Evolutionary conservation across 495 filamentous ascomycete genomes (phyloP).

Genomic region (Entonaema liquescens): DNA sequence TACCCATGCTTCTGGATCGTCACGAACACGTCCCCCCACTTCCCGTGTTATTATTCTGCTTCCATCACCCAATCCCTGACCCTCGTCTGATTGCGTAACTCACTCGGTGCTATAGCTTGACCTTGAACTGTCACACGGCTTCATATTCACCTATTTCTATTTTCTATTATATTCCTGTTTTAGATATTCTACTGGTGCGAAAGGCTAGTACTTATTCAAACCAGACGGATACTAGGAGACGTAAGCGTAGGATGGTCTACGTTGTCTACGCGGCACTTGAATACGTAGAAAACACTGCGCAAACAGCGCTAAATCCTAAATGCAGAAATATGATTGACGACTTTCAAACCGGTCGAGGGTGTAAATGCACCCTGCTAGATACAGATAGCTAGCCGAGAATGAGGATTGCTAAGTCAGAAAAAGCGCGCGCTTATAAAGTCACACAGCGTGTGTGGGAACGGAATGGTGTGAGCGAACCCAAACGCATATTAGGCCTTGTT

Average conservation of each 20-base stretch:
- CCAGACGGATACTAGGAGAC: background rate
- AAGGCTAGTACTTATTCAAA: background rate
- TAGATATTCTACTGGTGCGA: background rate
- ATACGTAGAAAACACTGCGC: background rate
- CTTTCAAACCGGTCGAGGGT: background rate
- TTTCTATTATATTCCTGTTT: background rate
- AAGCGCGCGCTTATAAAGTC: background rate
- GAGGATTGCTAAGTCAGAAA: background rate
- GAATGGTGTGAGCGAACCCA: background rate
- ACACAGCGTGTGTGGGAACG: background rate
- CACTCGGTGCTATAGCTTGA: background rate
- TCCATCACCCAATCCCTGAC: slow-evolving; percentile 1
- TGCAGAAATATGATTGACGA: background rate
- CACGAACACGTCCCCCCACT: background rate
- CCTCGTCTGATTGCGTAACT: slow-evolving; percentile 3
- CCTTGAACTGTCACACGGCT: background rate
- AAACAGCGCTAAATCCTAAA: background rate
- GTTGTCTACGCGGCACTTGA: background rate
- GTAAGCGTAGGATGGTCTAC: background rate
- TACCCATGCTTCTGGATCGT: background rate
- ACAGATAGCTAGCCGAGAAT: background rate
- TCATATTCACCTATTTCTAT: background rate
- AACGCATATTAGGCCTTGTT: background rate
- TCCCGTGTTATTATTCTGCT: background rate
- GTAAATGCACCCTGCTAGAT: too few species aligned